Evolutionary conservation across 2,329 filamentous ascomycete species (phyloP), one percentile per base, ranked within the genome.

Genomic region (Balansia obtecta): DNA sequence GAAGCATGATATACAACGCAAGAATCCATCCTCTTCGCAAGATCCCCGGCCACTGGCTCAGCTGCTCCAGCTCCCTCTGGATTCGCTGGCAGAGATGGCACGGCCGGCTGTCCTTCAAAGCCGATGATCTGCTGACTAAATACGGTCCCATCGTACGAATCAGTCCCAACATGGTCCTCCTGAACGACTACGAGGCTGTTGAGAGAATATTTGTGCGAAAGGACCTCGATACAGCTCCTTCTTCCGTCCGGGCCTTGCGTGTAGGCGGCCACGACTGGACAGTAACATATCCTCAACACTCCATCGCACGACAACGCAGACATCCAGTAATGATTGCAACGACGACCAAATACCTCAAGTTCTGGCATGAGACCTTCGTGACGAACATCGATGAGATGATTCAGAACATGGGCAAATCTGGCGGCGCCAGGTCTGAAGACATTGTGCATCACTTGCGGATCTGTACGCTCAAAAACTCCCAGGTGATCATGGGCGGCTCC

Each of bases 71-170:
- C 1, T 48, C 57, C 1, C 43, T 58, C 22, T 58, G 57, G 57
- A 59, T 55, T n/a, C 54, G 57, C 1, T 58, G 58, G 33, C 57
- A 58, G 11, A 58, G 55, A 48, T 56, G 55, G 53, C 50, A 56
- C 46, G 55, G 55, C 45, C 37, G 52, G 3, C 50, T 56, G 12
- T 55, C 53, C 7, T 50, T 56, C 5, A 52, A 51, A n/a, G 57
- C 50, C 1, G 50, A 53, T 1, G 57, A 59, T 11, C 55, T 54
- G 2, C 43, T 50, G 0, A 55, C 48, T 4, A 30, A 53, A 6
- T 50, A 61, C 50, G 59, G 59, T 15, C 59, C 59, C 3, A 32
- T 61, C 0, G 56, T 61, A 1, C 51, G 59, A 3, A 56, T 61
- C 15, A 58, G 55, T 0, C 59, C 59, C 8, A 59, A 57, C 0